Evolutionary conservation across 2,329 filamentous ascomycete genomes (phyloP), one percentile per base, ranked within the genome.

Genomic region (Cercospora beticola): DNA sequence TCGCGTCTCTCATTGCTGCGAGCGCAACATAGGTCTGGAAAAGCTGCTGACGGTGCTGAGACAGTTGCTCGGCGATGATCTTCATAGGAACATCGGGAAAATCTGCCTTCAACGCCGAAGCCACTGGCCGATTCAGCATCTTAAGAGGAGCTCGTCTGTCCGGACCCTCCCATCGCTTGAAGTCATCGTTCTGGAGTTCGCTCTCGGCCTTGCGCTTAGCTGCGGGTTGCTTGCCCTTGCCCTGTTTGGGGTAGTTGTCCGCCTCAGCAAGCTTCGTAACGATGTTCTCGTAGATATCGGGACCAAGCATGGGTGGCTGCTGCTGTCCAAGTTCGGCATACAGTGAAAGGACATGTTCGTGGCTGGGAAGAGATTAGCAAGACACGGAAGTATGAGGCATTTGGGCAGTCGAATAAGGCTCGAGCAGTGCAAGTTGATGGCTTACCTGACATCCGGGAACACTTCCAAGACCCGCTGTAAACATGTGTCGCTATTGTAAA

Each of bases 51-150:
- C 78, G 68, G 66, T 56, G 16, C 31, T 61, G 5, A 82, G 59
- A 1, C 75, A 74, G 21, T 75, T 64, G 59, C 14, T 63, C 72
- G 18, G 71, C 70, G 68, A 83, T 79, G 67, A 79, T 78, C 16
- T 75, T 72, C 10, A 76, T 74, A 1, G 81, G 78, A 5, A 83
- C 74, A 7, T 76, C 73, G 0, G 74, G 77, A 61, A 82, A 83
- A 54, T 83, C 81, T 62, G 81, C 79, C 70, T 81, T 82, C 12
- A 83, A 76, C 10, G 78, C 74, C 62, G 68, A 58, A 26, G 61
- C 62, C 43, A 76, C 74, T 2, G 72, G 52, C 9, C 71, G 71
- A 23, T 70, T 71, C 33, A 71, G 60, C 26, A 60, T 64, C 9
- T 7, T 21, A 6, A 70, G 69, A 3, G 68, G 58, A 1, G 62